A percentile compares a stretch with the other conserved stretches of the same genome.
phyloP scores from a whole-genome alignment of 768 basidiomycete genomes.

The Lanmaoa rubissima region DNA sequence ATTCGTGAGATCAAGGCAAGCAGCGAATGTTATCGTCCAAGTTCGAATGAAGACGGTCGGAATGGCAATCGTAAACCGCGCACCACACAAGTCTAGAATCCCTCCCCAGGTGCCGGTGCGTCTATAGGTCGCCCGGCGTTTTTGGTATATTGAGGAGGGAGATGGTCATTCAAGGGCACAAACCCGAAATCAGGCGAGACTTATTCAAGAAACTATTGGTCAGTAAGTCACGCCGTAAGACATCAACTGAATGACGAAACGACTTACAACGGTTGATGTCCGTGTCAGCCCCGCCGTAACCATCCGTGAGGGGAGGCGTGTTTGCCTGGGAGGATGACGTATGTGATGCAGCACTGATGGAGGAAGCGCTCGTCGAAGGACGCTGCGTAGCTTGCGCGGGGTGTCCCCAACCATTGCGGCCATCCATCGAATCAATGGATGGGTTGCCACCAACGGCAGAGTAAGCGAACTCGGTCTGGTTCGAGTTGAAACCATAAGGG shows the following conservation, averaged over 20 bases:
- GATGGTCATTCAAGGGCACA: constrained; percentile 78
- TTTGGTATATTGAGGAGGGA: constrained; percentile 63
- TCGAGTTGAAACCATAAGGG: constrained; percentile 60
- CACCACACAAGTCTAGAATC: constrained; percentile 32
- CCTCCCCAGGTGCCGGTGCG: constrained; percentile 21
- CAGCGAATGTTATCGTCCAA: constrained; percentile 30
- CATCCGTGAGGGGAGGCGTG: constrained; percentile 68
- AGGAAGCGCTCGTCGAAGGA: constrained; percentile 71
- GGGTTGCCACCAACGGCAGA: constrained; percentile 53
- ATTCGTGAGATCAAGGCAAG: constrained; percentile 33
- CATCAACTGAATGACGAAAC: constrained; percentile 18
- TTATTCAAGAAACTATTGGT: constrained; percentile 41
- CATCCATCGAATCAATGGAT: constrained; percentile 39
- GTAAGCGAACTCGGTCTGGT: constrained; percentile 80
- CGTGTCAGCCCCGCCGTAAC: constrained; percentile 60
- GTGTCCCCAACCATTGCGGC: constrained; percentile 43
- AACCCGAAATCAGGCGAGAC: constrained; percentile 87
- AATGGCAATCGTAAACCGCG: constrained; percentile 27
- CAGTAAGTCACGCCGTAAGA: constrained; percentile 46
- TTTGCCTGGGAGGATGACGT: constrained; percentile 80
- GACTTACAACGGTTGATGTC: constrained; percentile 85
- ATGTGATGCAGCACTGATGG: constrained; percentile 72
- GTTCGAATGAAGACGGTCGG: constrained; percentile 33
- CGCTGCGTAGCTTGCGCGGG: constrained; percentile 42
- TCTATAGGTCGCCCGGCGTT: constrained; percentile 50